Percentiles rank a stretch among this genome's conserved stretches.
Conservation (phyloP, 768 basidiomycete genomes). For the Lactarius vividus region DNA sequence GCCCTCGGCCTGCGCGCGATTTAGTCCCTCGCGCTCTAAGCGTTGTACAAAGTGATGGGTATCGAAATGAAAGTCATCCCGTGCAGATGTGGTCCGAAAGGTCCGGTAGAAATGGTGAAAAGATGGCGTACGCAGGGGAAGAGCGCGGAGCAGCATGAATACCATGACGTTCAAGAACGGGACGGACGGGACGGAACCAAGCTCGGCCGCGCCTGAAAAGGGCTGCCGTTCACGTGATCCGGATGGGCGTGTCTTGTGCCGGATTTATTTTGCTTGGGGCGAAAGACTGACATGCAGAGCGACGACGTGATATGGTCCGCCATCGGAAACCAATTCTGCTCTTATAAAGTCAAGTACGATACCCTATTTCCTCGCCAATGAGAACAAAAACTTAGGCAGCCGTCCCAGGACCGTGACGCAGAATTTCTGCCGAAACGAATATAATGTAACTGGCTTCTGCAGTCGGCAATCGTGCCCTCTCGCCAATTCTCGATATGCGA, state of each 20-base stretch:
- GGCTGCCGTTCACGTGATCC: constrained; percentile 10
- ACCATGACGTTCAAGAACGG: neutral
- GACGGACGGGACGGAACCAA: neutral
- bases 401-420: constrained; percentile 79
- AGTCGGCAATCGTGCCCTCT: constrained; percentile 93
- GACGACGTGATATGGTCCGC: constrained; percentile 99
- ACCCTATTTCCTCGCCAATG: neutral
- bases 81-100: constrained; percentile 17
- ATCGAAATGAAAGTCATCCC: constrained; percentile 79
- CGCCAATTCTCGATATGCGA: constrained; percentile 97
- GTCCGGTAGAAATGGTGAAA: constrained; percentile 5
- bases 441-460: constrained; percentile 96
- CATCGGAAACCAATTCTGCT: constrained; percentile 93
- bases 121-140: constrained; percentile 12
- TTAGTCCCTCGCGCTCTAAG: constrained; percentile 84
- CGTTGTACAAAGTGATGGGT: constrained; percentile 94
- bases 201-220: too few relatives aligned
- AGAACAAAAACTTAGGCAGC: constrained; percentile 18
- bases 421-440: constrained; percentile 98
- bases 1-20: constrained; percentile 89
- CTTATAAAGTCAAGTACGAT: constrained; percentile 98
- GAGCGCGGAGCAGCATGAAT: constrained; percentile 8
- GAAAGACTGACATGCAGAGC: constrained; percentile 60
- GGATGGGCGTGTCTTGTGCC: neutral
- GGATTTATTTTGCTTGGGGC: neutral